Evolutionary conservation across 306 rosid genomes (phyloP), one percentile per base, ranked within the genome.

Genomic region (Phaseolus lunatus): DNA sequence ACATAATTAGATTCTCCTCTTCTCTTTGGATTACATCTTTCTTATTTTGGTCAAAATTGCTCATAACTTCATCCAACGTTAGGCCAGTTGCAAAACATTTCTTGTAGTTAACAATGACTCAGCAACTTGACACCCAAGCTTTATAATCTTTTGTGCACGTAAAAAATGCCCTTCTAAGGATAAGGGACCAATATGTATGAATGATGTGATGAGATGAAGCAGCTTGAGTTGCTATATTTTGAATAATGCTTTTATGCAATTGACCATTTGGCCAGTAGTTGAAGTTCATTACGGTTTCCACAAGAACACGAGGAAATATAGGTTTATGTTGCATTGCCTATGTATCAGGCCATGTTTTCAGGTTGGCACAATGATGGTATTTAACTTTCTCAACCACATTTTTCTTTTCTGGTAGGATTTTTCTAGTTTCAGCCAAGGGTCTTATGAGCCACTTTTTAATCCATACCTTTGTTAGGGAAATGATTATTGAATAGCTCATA

Each of bases 1-100:
- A 19, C 47, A 62, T 49, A 59, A 39, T 61, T 41, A 39, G 64
- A 77, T 70, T 53, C 44, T 57, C 29, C 57, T 43, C 45, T 11
- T 22, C 23, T 72, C 71, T n/a, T 35, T 13, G 18, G 50, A 33
- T 74, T 33, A n/a, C 43, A 54, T 73, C 19, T 23, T 57, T 47
- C 52, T 9, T 35, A 26, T 50, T 37, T 50, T 53, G 59, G 12
- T 16, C 11, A 10, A 64, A 48, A 33, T 20, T 76, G 64, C 80
- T 33, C 41, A 5, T 7, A 75, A 63, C 45, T 47, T n/a, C 18
- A 39, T 62, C 50, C 20, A 62, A 11, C n/a, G 31, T 20, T 31
- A 62, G 70, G 47, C 11, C 24, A 19, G 39, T 31, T 29, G 61
- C 61, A 29, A 61, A 47, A 62, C 29, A 29, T 57, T 54, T 70